Evolutionary conservation across 2,329 filamentous ascomycete genomes (phyloP).

Genomic region (Neopestalotiopsis sp.): DNA sequence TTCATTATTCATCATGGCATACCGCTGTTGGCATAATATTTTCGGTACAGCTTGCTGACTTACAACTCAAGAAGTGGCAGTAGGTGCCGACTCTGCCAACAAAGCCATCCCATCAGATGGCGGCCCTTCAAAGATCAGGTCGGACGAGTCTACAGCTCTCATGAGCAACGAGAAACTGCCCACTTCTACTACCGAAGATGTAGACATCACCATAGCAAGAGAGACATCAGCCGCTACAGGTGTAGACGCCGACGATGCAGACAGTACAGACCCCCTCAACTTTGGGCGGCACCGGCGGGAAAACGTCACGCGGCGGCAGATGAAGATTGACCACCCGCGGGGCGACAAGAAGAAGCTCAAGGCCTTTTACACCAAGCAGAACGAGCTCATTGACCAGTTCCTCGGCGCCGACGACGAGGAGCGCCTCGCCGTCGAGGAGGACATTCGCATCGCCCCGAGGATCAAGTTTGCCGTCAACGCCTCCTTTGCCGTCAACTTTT

Average conservation of each 20-base stretch:
- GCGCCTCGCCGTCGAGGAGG: conserved; percentile 55
- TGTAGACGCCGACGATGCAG: conserved; percentile 26
- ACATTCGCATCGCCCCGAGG: conserved; percentile 53
- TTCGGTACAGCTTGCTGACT: not conserved
- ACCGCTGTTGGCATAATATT: not conserved
- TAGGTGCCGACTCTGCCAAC: not conserved
- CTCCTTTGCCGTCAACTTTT: conserved; percentile 57
- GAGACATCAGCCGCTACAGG: conserved; percentile 24
- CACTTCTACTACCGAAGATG: not conserved
- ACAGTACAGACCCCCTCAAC: conserved; percentile 42
- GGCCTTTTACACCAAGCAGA: conserved; percentile 54
- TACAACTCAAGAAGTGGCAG: conserved; percentile 4
- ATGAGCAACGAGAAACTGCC: not conserved
- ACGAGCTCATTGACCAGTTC: conserved; percentile 56
- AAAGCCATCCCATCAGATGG: conserved; percentile 12
- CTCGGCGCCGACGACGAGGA: conserved; percentile 63
- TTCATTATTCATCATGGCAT: not conserved
- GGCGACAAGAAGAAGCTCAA: conserved; percentile 49
- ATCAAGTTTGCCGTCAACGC: conserved; percentile 60
- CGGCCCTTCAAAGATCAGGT: not conserved
- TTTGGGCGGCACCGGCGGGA: conserved; percentile 47
- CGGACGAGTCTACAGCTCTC: not conserved
- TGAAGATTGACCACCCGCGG: conserved; percentile 53
- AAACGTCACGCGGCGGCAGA: conserved; percentile 48
- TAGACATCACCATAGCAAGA: conserved; percentile 1